Percentiles rank a stretch among this genome's conserved stretches.
These are phyloP conservation scores for Cunninghamia lanceolata DNA, from an alignment of 75 land plant genomes.

Conservation along the genomic window DNA sequence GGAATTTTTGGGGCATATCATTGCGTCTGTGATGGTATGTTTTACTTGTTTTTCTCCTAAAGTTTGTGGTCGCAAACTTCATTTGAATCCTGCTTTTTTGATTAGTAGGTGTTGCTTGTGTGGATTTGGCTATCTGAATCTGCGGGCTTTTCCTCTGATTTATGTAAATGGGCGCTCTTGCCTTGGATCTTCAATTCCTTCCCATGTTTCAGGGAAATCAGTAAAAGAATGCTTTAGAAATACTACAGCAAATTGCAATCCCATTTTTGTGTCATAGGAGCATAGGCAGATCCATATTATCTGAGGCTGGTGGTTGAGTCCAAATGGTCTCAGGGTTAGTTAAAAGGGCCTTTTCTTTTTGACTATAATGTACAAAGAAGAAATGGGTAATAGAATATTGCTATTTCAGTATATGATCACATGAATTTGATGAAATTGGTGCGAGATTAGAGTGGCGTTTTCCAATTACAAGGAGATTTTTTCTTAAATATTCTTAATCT, in stretches of 20 bases:
- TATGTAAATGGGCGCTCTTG: neutral
- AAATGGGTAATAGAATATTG: neutral
- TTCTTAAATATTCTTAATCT: neutral
- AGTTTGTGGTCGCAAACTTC: conserved; percentile 8
- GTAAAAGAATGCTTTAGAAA: neutral
- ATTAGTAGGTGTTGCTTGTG: neutral
- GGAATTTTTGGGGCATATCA: conserved; percentile 8
- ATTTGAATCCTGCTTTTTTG: neutral
- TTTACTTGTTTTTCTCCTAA: neutral
- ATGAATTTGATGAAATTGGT: neutral
- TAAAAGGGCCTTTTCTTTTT: neutral
- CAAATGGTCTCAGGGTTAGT: neutral
- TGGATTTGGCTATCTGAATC: neutral
- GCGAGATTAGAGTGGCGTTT: neutral
- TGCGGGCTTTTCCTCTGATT: neutral
- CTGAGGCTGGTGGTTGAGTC: neutral
- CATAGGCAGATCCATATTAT: neutral
- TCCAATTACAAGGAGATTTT: neutral
- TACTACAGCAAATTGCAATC: neutral
- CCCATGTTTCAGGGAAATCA: neutral
- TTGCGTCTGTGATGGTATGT: conserved; percentile 6
- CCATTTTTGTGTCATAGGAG: conserved; percentile 5
- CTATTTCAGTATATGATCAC: neutral
- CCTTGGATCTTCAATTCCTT: neutral
- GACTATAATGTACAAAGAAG: conserved; percentile 11